These are phyloP conservation scores for Wickerhamomyces hampshirensis DNA, from an alignment of 805 yeast species.

Conservation along the genomic window DNA sequence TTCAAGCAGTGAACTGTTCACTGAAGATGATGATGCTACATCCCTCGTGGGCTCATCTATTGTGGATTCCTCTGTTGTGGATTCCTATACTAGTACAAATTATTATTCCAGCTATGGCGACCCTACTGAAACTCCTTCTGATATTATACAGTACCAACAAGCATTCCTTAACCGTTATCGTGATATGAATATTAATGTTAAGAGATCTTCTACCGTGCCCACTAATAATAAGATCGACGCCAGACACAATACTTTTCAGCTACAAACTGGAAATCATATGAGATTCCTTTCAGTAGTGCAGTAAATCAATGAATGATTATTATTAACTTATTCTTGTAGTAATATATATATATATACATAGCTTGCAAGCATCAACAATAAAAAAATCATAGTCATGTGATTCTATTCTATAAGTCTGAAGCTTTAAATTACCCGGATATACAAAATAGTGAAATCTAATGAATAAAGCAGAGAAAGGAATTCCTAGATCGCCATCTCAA, in stretches of 20 bases:
- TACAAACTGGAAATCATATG: constrained; percentile 3
- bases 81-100: constrained; percentile 8
- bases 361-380: too few species aligned
- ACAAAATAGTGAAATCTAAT: too few species aligned
- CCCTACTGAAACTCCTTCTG: constrained; percentile 6
- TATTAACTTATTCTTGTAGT: too few species aligned
- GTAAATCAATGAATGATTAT: background rate
- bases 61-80: constrained; percentile 6
- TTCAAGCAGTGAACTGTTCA: constrained; percentile 9
- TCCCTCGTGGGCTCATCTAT: too few species aligned
- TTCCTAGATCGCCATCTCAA: too few species aligned
- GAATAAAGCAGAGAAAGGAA: too few species aligned
- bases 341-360: too few species aligned
- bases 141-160: constrained; percentile 12
- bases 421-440: too few species aligned
- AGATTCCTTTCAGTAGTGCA: constrained; percentile 13
- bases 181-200: constrained; percentile 8
- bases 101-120: constrained; percentile 11
- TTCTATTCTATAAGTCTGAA: too few species aligned
- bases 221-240: background rate
- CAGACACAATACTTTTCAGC: constrained; percentile 3
- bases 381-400: too few species aligned
- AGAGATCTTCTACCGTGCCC: constrained; percentile 19
- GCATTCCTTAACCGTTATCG: constrained; percentile 10
- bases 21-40: too few species aligned